Percentiles rank a stretch among this genome's conserved stretches.
Conservation (phyloP, 371 early-diverging fungal genomes). For the Funneliformis caledonium region DNA sequence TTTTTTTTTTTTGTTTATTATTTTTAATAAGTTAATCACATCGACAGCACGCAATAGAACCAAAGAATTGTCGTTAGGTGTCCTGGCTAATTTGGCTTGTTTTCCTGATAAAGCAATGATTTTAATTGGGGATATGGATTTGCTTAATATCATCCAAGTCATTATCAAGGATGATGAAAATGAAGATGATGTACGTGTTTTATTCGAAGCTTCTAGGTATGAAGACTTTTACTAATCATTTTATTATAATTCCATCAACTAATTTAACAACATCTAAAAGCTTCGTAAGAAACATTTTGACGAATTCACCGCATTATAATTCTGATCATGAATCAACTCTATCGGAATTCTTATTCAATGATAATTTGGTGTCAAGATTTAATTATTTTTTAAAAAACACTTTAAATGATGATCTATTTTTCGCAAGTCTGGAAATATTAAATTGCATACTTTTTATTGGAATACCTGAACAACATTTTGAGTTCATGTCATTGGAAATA, state of each 20-base stretch:
- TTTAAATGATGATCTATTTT: not conserved
- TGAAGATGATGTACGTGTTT: not conserved
- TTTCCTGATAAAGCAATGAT: not conserved
- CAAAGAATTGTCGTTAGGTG: not conserved
- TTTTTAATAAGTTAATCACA: not conserved
- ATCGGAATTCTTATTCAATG: not conserved
- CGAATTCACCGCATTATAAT: not conserved
- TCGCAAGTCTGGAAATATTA: not conserved
- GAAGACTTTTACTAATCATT: too few relatives aligned
- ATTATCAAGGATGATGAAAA: not conserved
- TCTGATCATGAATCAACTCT: not conserved
- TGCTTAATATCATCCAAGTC: not conserved
- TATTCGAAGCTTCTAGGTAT: not conserved
- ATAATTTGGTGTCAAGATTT: not conserved
- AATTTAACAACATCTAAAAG: not conserved
- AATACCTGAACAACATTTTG: not conserved
- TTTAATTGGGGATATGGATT: not conserved
- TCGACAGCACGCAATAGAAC: not conserved
- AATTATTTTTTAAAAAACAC: not conserved
- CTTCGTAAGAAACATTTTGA: not conserved
- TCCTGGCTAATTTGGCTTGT: constrained; percentile 12
- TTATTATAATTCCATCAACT: too few relatives aligned
- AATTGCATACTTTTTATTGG: not conserved
- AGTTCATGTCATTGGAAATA: not conserved
- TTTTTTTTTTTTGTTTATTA: too few relatives aligned